phyloP scores from a whole-genome alignment of 2,329 filamentous ascomycete species.

The Pyricularia grisea region DNA sequence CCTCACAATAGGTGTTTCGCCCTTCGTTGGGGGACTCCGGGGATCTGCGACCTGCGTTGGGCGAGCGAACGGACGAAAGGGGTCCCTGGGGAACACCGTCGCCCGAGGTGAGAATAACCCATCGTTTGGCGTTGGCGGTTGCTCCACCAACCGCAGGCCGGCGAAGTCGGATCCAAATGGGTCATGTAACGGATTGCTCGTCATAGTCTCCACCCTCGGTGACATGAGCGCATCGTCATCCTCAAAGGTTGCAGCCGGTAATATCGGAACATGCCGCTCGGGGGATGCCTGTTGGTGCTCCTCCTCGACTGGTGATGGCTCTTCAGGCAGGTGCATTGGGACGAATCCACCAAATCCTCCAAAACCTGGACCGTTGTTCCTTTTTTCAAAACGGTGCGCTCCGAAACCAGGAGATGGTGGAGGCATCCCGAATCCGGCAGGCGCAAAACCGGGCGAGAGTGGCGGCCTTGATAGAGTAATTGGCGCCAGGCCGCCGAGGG shows the following conservation, averaged over 20 bases:
- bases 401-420: constrained; percentile 37
- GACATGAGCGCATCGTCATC: constrained; percentile 55
- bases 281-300: constrained; percentile 12
- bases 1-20: constrained; percentile 64
- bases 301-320: constrained; percentile 5
- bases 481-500: constrained; percentile 10
- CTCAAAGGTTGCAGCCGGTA: constrained; percentile 18
- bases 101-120: constrained; percentile 44
- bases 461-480: constrained; percentile 16
- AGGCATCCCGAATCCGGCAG: constrained; percentile 21
- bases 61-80: constrained; percentile 40
- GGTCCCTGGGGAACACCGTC: constrained; percentile 43
- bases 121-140: constrained; percentile 40
- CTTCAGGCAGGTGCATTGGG: constrained; percentile 13
- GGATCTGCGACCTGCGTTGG: constrained; percentile 52
- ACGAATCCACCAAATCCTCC: constrained; percentile 23
- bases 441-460: constrained; percentile 26
- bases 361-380: constrained; percentile 20
- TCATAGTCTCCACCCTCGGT: constrained; percentile 64
- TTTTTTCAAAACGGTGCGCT: constrained; percentile 23
- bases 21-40: constrained; percentile 64
- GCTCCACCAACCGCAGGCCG: constrained; percentile 43
- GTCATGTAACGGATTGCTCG: constrained; percentile 53
- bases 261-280: constrained; percentile 26
- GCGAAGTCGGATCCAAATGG: constrained; percentile 26